A percentile compares a stretch with the other conserved stretches of the same genome.
Evolutionary conservation across 2,329 filamentous ascomycete genomes (phyloP).

Genomic region (Rhynchosporium agropyri): DNA sequence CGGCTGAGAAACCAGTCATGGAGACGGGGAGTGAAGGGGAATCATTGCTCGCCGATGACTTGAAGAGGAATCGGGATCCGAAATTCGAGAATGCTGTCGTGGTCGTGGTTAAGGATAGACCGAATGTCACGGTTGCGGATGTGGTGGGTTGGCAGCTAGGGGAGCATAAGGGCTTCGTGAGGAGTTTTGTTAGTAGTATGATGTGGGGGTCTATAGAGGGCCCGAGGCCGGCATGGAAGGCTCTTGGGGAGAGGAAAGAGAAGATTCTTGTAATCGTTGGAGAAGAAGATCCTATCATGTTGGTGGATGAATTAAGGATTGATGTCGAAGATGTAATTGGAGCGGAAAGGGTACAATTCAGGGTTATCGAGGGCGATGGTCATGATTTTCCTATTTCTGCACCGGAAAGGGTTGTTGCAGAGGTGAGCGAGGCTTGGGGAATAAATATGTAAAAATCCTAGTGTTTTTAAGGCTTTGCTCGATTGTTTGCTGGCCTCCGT

Average conservation of each 20-base stretch:
- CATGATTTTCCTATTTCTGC: slow-evolving; percentile 68
- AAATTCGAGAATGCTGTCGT: slow-evolving; percentile 32
- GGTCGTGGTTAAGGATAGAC: slow-evolving; percentile 28
- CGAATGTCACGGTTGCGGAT: slow-evolving; percentile 31
- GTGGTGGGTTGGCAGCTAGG: slow-evolving; percentile 59
- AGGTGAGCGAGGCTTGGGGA: slow-evolving; percentile 48
- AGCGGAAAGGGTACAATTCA: slow-evolving; percentile 52
- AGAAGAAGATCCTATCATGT: slow-evolving; percentile 54
- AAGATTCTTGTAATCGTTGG: slow-evolving; percentile 53
- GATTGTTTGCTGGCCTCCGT: too few relatives aligned
- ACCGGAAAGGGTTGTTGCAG: slow-evolving; percentile 47
- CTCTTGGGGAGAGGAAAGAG: slow-evolving; percentile 51
- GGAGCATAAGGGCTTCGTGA: slow-evolving; percentile 60
- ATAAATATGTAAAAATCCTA: slow-evolving; percentile 17
- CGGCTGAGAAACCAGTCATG: slow-evolving; percentile 11
- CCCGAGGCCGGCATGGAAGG: slow-evolving; percentile 54
- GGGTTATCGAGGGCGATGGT: slow-evolving; percentile 51
- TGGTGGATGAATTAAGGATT: slow-evolving; percentile 46
- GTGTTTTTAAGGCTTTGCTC: background rate
- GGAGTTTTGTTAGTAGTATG: slow-evolving; percentile 61
- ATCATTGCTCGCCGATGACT: slow-evolving; percentile 26
- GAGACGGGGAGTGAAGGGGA: slow-evolving; percentile 20
- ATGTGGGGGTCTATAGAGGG: slow-evolving; percentile 56
- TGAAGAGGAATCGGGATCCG: slow-evolving; percentile 27
- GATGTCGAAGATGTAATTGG: slow-evolving; percentile 33